These are phyloP conservation scores for Achlya hypogyna DNA, from an alignment of 352 stramenopile genomes.

Conservation along the genomic window DNA sequence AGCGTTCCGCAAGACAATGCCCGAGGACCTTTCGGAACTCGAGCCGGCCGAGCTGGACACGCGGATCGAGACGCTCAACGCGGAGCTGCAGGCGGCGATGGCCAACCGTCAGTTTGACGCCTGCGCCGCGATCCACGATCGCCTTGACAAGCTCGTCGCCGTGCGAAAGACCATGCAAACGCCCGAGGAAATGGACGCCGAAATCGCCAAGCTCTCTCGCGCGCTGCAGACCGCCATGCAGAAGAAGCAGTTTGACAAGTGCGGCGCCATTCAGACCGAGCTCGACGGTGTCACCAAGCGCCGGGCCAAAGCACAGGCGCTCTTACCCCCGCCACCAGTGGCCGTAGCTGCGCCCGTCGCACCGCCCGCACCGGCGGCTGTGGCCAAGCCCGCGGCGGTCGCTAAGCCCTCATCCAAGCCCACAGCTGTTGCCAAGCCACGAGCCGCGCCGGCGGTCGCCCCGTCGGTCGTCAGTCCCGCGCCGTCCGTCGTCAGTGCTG, in stretches of 20 bases:
- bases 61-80: conserved; percentile 59
- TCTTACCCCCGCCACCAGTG: background rate
- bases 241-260: conserved; percentile 82
- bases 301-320: conserved; percentile 16
- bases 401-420: background rate
- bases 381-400: background rate
- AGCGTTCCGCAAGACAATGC: conserved; percentile 59
- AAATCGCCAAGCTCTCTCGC: conserved; percentile 62
- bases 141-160: conserved; percentile 55
- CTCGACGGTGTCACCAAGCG: conserved; percentile 73
- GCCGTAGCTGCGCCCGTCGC: background rate
- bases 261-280: conserved; percentile 70
- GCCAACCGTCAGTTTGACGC: conserved; percentile 68
- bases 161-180: conserved; percentile 83
- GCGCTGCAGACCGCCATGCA: conserved; percentile 63
- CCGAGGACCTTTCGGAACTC: conserved; percentile 81
- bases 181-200: conserved; percentile 65
- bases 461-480: background rate
- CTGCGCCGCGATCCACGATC: conserved; percentile 56
- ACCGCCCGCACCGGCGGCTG: background rate
- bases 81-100: conserved; percentile 64
- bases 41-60: conserved; percentile 74
- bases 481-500: background rate
- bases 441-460: background rate
- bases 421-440: background rate